These are phyloP conservation scores for Apiospora sp. DNA, from an alignment of 2,329 filamentous ascomycete genomes.

Conservation along the genomic window DNA sequence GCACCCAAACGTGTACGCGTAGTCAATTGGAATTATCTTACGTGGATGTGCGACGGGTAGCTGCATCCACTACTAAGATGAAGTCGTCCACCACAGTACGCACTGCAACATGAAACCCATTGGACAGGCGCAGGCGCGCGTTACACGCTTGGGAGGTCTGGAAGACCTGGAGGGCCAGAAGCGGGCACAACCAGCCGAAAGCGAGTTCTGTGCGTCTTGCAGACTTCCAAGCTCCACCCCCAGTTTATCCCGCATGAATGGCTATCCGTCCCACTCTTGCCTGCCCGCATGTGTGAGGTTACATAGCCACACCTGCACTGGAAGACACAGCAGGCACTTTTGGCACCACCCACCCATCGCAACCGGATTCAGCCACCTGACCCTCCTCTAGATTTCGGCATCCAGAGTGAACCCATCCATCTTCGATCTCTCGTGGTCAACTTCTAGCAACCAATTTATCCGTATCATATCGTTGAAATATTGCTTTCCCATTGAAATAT, in stretches of 20 bases:
- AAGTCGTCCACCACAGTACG: neutral
- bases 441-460: neutral
- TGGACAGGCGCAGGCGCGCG: conserved; percentile 14
- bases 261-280: conserved; percentile 10
- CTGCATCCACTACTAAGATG: neutral
- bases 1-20: neutral
- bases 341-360: neutral
- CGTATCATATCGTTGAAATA: neutral
- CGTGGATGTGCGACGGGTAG: neutral
- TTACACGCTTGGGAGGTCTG: neutral
- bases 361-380: conserved; percentile 16
- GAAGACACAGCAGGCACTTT: neutral
- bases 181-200: conserved; percentile 8
- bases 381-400: neutral
- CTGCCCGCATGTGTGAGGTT: neutral
- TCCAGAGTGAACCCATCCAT: neutral
- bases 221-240: neutral
- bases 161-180: neutral
- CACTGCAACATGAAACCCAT: conserved; percentile 1
- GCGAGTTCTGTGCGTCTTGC: conserved; percentile 13
- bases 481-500: neutral
- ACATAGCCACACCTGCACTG: conserved; percentile 2
- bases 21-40: neutral
- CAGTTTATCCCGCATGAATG: conserved; percentile 1
- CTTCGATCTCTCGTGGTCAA: neutral